phyloP scores from a whole-genome alignment of 1,139 yeast genomes.

The Hansenula lynferdii region DNA sequence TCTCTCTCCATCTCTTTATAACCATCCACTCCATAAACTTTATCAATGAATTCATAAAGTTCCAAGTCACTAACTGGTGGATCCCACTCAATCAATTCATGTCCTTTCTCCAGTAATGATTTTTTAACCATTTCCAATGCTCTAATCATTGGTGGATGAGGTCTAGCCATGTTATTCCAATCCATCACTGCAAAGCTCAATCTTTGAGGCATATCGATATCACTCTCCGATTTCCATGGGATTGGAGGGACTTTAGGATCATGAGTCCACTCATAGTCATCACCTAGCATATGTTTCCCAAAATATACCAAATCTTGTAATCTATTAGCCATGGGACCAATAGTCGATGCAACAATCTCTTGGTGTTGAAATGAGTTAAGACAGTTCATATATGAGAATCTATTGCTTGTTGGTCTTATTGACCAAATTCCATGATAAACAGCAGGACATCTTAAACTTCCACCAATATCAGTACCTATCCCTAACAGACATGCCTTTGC shows the following conservation, averaged over 20 bases:
- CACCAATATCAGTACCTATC: constrained; percentile 64
- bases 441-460: constrained; percentile 55
- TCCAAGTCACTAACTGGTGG: constrained; percentile 33
- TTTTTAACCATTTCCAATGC: constrained; percentile 44
- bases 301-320: constrained; percentile 63
- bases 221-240: constrained; percentile 60
- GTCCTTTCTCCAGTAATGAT: constrained; percentile 48
- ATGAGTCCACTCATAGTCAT: constrained; percentile 59
- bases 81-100: constrained; percentile 54
- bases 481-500: constrained; percentile 51
- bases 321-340: constrained; percentile 55
- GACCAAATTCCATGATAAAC: constrained; percentile 50
- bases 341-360: constrained; percentile 49
- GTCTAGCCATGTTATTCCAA: constrained; percentile 37
- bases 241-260: constrained; percentile 53
- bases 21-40: constrained; percentile 1
- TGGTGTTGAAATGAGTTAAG: constrained; percentile 54
- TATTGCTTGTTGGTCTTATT: constrained; percentile 44
- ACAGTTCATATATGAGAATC: constrained; percentile 47
- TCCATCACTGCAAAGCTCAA: constrained; percentile 41
- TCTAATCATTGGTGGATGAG: constrained; percentile 60
- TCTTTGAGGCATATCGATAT: constrained; percentile 39
- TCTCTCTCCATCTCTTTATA: not conserved
- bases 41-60: not conserved
- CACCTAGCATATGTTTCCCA: constrained; percentile 43